Evolutionary conservation across 2,329 filamentous ascomycete genomes (phyloP), one percentile per base, ranked within the genome.

Genomic region (Hypoxylon sp.): DNA sequence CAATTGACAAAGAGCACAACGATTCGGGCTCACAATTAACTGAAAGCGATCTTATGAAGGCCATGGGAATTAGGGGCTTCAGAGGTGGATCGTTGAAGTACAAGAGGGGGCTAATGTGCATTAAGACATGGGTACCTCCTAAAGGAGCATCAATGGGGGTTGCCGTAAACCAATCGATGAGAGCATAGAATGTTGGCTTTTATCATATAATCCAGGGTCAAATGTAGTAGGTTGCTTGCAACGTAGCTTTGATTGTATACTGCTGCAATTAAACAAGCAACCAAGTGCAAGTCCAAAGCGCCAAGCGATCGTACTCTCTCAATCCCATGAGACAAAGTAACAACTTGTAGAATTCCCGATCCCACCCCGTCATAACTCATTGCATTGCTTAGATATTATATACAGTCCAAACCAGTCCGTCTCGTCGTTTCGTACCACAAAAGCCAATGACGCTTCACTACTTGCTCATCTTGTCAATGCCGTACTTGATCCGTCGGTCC

Each of bases 401-500:
- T 39, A 47, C 30, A 61, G 5, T 25, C 25, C 48, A 21, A 19
- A 23, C 32, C 14, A 46, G 32, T 16, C n/a, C 19, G 25, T 23
- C 37, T 16, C 23, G 14, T 53, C 41, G 62, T 19, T 47, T 11
- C 29, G 7, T 19, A 27, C 25, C 39, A n/a, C 43, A 37, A 45
- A 16, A 51, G 11, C 21, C 21, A 37, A n/a, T 3, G 30, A 43
- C n/a, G 11, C 21, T 43, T 51, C 56, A 68, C 9, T 62, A 39
- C 59, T 63, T 74, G 59, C 50, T 61, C 62, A 73, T 62, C 53
- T 79, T 79, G 39, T 80, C 78, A 47, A 87, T 81, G 30, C 83
- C 78, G 29, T 72, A 78, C 76, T 80, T 80, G 72, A 87, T 86
- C 63, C 82, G 77, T 39, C 77, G 76, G 71, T 86, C 82, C 57